phyloP scores from a whole-genome alignment of 1,139 yeast genomes.

The Starmera stellimalicola region DNA sequence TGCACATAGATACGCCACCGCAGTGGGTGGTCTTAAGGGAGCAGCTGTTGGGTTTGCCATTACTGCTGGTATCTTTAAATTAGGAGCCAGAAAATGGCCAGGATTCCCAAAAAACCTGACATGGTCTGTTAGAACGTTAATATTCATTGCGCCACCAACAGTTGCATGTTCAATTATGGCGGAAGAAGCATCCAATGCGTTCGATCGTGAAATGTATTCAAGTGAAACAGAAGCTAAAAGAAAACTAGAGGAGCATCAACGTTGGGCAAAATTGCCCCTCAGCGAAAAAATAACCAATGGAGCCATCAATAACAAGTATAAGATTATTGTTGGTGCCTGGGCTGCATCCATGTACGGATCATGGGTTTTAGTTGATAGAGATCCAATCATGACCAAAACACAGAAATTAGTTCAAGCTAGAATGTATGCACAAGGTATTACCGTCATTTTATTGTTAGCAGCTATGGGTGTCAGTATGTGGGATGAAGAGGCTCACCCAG shows the following conservation, averaged over 20 bases:
- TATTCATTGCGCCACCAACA: slow-evolving; percentile 53
- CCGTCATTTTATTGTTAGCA: slow-evolving; percentile 54
- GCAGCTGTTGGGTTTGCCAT: slow-evolving; percentile 42
- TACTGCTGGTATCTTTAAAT: slow-evolving; percentile 38
- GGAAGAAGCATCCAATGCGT: slow-evolving; percentile 47
- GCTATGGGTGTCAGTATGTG: slow-evolving; percentile 55
- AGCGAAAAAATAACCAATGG: slow-evolving; percentile 37
- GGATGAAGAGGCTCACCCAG: slow-evolving; percentile 43
- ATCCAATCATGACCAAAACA: slow-evolving; percentile 65
- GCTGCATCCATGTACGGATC: slow-evolving; percentile 81
- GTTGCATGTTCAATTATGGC: slow-evolving; percentile 45
- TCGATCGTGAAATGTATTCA: slow-evolving; percentile 41
- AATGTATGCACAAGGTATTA: slow-evolving; percentile 85
- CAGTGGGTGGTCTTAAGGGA: slow-evolving; percentile 58
- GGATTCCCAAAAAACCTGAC: slow-evolving; percentile 30
- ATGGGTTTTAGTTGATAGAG: slow-evolving; percentile 67
- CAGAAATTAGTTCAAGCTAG: slow-evolving; percentile 91
- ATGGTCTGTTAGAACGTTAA: slow-evolving; percentile 47
- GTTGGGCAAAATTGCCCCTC: slow-evolving; percentile 40
- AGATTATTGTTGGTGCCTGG: slow-evolving; percentile 73
- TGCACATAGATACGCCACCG: slow-evolving; percentile 50
- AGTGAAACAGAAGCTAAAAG: slow-evolving; percentile 26
- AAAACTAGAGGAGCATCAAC: slow-evolving; percentile 36
- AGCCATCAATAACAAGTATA: slow-evolving; percentile 56
- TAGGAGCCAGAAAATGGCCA: slow-evolving; percentile 34